Evolutionary conservation across 495 filamentous ascomycete species (phyloP).

Genomic region (Lasiosphaeria ovina): DNA sequence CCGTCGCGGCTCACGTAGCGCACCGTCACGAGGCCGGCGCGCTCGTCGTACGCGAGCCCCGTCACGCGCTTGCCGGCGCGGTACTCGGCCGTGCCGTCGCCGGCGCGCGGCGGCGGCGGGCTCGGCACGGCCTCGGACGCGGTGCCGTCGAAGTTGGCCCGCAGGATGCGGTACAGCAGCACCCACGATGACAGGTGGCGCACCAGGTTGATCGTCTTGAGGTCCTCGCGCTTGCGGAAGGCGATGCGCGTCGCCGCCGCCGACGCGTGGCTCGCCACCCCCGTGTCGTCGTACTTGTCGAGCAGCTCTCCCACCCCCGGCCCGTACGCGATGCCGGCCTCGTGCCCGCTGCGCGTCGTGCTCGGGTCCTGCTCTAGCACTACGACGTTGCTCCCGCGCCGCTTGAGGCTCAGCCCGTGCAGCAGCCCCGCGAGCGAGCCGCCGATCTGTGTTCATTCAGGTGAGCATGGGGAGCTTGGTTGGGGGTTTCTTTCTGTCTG

Average conservation of each 20-base stretch:
- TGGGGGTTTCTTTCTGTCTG: neutral
- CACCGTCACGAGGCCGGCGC: constrained; percentile 24
- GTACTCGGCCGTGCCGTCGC: constrained; percentile 39
- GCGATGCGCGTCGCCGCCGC: constrained; percentile 3
- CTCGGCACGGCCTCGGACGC: constrained; percentile 24
- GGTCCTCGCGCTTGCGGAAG: constrained; percentile 12
- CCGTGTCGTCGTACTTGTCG: constrained; percentile 21
- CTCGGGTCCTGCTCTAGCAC: constrained; percentile 48
- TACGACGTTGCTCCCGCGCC: constrained; percentile 38
- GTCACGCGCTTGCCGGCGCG: constrained; percentile 41
- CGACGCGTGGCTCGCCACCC: constrained; percentile 7
- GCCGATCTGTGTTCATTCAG: constrained; percentile 25
- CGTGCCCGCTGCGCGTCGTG: constrained; percentile 41
- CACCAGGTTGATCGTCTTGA: constrained; percentile 5
- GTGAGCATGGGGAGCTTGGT: neutral
- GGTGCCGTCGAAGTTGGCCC: constrained; percentile 51
- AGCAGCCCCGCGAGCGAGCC: constrained; percentile 40
- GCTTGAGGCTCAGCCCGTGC: constrained; percentile 40
- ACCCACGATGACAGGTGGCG: constrained; percentile 48
- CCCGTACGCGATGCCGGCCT: constrained; percentile 48
- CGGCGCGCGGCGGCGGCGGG: constrained; percentile 20
- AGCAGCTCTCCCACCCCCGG: constrained; percentile 17
- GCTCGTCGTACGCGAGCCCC: constrained; percentile 29
- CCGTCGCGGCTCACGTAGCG: constrained; percentile 15
- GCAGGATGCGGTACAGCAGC: constrained; percentile 44